Evolutionary conservation across 1,284 basidiomycete species (phyloP).

Genomic region (Abortiporus biennis): DNA sequence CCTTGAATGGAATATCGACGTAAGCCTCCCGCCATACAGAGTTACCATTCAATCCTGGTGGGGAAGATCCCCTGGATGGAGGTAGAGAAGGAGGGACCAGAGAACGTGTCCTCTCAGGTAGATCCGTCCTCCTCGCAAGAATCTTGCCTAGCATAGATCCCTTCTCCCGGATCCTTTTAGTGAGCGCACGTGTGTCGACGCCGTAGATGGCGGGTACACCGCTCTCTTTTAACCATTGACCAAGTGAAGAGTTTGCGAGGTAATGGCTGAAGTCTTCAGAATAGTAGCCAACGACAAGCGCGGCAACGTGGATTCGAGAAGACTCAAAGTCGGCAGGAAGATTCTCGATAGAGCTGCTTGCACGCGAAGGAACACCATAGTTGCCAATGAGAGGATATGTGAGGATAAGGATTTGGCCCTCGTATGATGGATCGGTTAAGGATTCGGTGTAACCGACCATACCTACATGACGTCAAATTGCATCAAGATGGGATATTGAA

Average conservation of each 20-base stretch:
- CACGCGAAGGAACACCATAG: constrained; percentile 93
- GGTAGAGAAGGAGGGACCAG: constrained; percentile 28
- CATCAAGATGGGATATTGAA: neutral
- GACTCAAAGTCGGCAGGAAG: constrained; percentile 90
- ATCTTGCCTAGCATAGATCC: constrained; percentile 90
- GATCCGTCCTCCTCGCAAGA: constrained; percentile 51
- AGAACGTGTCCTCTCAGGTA: constrained; percentile 29
- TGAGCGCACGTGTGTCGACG: constrained; percentile 94
- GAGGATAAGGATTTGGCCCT: constrained; percentile 95
- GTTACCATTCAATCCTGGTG: constrained; percentile 28
- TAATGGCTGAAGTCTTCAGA: constrained; percentile 95
- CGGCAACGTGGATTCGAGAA: constrained; percentile 89
- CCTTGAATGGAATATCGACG: constrained; percentile 76
- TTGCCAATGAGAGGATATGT: constrained; percentile 98
- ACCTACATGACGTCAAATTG: constrained; percentile 57
- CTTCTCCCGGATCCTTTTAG: constrained; percentile 93
- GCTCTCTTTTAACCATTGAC: constrained; percentile 94
- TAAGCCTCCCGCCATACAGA: constrained; percentile 76
- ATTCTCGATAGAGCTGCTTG: constrained; percentile 43
- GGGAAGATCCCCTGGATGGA: constrained; percentile 49
- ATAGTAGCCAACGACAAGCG: constrained; percentile 91
- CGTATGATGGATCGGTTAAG: constrained; percentile 97
- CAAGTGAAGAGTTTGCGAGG: constrained; percentile 85
- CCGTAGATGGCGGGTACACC: constrained; percentile 94
- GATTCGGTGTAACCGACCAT: constrained; percentile 99